Base-by-base conservation (phyloP, 768 basidiomycete genomes). In the Suillus occidentalis region DNA sequence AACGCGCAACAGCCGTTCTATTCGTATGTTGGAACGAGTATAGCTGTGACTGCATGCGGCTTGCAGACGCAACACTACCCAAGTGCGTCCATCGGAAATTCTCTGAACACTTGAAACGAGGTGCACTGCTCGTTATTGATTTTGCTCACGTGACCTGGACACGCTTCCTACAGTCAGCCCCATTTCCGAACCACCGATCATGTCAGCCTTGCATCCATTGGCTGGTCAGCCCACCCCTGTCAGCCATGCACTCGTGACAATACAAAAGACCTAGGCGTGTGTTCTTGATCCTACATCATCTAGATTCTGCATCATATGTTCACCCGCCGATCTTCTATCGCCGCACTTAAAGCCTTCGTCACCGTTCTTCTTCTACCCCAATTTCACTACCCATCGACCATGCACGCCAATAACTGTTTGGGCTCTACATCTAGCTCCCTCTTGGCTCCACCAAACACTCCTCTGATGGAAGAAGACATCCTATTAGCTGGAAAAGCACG, bases 401-500 rank as follows among this genome's bases (percentile, higher is more conserved):
- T 66, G 40, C 53, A 34, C 36, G 34, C 16, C 53, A 53, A 42
- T 42, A 66, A 66, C 50, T 63, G 40, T 25, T 20, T 66, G 8
- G 31, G 45, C 16, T 57, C n/a, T 18, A 12, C 65, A 2, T 63
- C 45, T 36, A 63, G 64, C n/a, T 63, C 55, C 2, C 42, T 59
- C 14, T 42, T 63, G 53, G 37, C 65, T 37, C 65, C 58, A 12
- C 68, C 66, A 14, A 42, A 58, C 34, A 45, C 63, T 22, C 64
- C 71, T 43, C 45, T 62, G 57, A 62, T 76, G 49, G 65, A 73
- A 1, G 63, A 61, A 67, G 70, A 45, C 58, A 52, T 73, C 7
- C 25, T 71, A 8, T 60, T 67, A 37, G 66, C 69, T 45, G 71
- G 72, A n/a, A 71, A 25, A 20, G 71, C 75, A 34, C 75, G 63